Base-by-base conservation (phyloP, 2,329 filamentous ascomycete genomes). In the Stenocarpella maydis region DNA sequence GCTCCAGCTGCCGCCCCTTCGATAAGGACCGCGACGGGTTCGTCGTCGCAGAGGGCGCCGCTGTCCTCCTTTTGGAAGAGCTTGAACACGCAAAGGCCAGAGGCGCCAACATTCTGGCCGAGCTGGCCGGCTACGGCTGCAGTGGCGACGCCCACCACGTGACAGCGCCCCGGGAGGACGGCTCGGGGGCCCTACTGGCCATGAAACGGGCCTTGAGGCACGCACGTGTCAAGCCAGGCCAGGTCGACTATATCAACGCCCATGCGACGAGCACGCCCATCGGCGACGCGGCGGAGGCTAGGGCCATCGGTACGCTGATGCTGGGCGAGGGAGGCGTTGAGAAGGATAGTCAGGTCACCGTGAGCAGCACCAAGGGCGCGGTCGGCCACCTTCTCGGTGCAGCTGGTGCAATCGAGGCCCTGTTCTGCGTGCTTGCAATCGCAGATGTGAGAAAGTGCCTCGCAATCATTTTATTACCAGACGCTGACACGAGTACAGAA, bases 311-410 rank as follows among this genome's bases (percentile, higher is more conserved):
- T 71, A 82, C 87, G 0, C 80, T 99, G 47, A 90, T 98, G 81
- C 83, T 94, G 12, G 92, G 92, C 0, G 86, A 90, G 26, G 87
- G 92, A 21, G 94, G 93, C 0, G 86, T 90, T 67, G 74, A 80
- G 1, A 83, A 82, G 2, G 87, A 92, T 49, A 81, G 82, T 2
- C 81, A 92, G 10, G 87, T 98, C 67, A 94, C 94, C 53, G 87
- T 98, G 24, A 97, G 95, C 78, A 95, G 96, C 79, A 97, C 95
- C 0, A 99, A 99, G 79, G 95, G 95, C 8, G 94, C 96, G 3
- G 86, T 97, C 64, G 96, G 96, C 0, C 96, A 99, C 84, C 82
- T 99, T 7, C 85, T 99, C 5, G 96, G 96, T 17, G 96, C 95
- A 45, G 92, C 96, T 2, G 96, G 96, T 4, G 94, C 95, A 6